These are phyloP conservation scores for Hypoxylon sp. DNA, from an alignment of 2,329 filamentous ascomycete genomes.

Conservation along the genomic window DNA sequence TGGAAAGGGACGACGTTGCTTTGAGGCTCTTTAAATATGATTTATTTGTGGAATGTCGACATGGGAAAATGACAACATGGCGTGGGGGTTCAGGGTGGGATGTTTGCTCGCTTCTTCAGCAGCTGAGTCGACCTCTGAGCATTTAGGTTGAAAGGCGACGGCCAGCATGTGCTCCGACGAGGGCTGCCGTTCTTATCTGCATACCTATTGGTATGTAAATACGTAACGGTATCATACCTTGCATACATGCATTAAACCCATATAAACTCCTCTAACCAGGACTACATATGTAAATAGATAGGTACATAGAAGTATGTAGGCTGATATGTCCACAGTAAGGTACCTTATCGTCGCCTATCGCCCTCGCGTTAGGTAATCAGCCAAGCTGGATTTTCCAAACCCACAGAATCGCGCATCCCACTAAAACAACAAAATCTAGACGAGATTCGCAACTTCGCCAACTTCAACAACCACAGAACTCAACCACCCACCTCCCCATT, in stretches of 20 bases:
- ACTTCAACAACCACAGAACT: slow-evolving; percentile 9
- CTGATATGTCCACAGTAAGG: no score
- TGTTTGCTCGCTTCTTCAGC: slow-evolving; percentile 35
- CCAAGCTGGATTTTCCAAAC: slow-evolving; percentile 27
- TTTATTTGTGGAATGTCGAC: slow-evolving; percentile 52
- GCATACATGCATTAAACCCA: neutral
- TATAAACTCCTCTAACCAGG: neutral
- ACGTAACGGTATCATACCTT: neutral
- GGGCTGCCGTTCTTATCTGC: slow-evolving; percentile 2
- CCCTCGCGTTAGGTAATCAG: neutral
- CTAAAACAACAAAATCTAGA: slow-evolving; percentile 49
- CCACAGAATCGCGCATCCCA: slow-evolving; percentile 49
- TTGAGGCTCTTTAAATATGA: slow-evolving; percentile 51
- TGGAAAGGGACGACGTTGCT: slow-evolving; percentile 49
- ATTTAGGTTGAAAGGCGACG: slow-evolving; percentile 37
- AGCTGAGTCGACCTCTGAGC: no score
- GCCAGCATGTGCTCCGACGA: slow-evolving; percentile 13
- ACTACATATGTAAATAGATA: no score
- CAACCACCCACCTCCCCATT: neutral
- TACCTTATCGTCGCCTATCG: neutral
- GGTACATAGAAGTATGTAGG: no score
- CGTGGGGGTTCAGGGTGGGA: slow-evolving; percentile 51
- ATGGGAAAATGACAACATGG: slow-evolving; percentile 52
- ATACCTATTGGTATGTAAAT: neutral
- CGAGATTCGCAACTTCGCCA: slow-evolving; percentile 33